Conservation (phyloP, 495 filamentous ascomycete genomes). For the Monascus purpureus region DNA sequence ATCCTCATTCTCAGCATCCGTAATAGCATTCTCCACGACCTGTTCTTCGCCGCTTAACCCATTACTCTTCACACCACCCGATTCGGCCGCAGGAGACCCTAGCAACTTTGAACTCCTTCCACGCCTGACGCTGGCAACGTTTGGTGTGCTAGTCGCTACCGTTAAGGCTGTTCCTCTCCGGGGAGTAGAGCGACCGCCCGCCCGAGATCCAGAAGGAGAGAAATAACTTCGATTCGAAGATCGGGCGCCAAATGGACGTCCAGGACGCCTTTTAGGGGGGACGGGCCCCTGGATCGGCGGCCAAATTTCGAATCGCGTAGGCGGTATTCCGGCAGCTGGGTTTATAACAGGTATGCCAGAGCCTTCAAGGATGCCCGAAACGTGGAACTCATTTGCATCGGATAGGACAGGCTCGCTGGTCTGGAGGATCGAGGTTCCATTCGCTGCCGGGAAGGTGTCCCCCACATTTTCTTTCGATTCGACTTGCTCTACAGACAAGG, state of each 20-base stretch:
- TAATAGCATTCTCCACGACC: neutral
- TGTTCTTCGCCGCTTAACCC: constrained; percentile 8
- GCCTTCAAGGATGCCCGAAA: constrained; percentile 4
- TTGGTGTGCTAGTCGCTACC: constrained; percentile 13
- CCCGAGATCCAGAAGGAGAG: constrained; percentile 19
- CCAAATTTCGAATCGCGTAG: constrained; percentile 72
- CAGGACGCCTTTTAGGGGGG: constrained; percentile 27
- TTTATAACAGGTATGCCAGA: constrained; percentile 7
- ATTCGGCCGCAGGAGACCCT: constrained; percentile 19
- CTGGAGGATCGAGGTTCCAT: constrained; percentile 4
- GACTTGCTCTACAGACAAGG: constrained; percentile 8
- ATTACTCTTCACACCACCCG: constrained; percentile 7
- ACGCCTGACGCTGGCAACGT: constrained; percentile 16
- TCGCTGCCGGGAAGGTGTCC: constrained; percentile 5
- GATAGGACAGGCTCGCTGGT: constrained; percentile 17
- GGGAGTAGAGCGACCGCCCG: constrained; percentile 25
- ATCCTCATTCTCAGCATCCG: neutral
- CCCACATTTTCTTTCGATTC: constrained; percentile 6
- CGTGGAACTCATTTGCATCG: constrained; percentile 20
- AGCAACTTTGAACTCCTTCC: constrained; percentile 23
- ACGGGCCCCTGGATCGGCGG: constrained; percentile 54
- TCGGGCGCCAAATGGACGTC: constrained; percentile 34
- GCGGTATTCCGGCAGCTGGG: constrained; percentile 45
- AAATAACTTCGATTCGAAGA: no score
- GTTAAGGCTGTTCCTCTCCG: constrained; percentile 18